phyloP scores from a whole-genome alignment of 139 green algal genomes.

The Gonium pectorale region DNA sequence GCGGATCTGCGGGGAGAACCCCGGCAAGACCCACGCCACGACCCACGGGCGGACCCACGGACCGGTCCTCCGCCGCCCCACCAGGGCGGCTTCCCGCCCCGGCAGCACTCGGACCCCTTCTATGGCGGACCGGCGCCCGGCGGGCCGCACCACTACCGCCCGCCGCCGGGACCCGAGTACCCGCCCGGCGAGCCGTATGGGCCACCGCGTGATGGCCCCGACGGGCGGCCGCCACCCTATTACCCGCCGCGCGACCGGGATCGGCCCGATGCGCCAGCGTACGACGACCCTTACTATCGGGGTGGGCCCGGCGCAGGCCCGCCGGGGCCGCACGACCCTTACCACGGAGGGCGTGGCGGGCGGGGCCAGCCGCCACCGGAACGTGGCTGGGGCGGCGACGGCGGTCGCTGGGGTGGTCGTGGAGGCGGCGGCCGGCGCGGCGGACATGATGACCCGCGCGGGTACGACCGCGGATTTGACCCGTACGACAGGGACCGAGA shows the following conservation, averaged over 20 bases:
- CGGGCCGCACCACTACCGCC: not conserved
- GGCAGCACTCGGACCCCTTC: not conserved
- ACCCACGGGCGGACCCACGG: too few relatives aligned
- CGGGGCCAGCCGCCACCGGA: not conserved
- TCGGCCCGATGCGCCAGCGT: not conserved
- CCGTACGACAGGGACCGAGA: not conserved
- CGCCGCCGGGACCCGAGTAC: not conserved
- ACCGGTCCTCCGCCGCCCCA: slow-evolving; percentile 5
- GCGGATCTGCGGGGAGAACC: not conserved
- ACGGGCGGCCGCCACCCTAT: slow-evolving; percentile 15
- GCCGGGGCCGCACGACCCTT: not conserved
- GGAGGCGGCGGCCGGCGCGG: not conserved
- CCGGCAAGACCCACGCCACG: too few relatives aligned
- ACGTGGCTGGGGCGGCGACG: not conserved
- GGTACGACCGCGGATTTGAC: not conserved
- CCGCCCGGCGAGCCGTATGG: not conserved
- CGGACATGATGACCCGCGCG: not conserved
- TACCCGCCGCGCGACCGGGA: not conserved
- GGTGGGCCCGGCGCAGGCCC: not conserved
- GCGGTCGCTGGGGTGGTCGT: not conserved
- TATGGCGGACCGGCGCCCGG: slow-evolving; percentile 10
- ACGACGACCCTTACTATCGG: slow-evolving; percentile 18
- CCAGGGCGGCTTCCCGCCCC: not conserved
- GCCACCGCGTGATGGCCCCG: not conserved
- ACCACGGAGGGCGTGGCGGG: not conserved